A percentile compares a stretch with the other conserved stretches of the same genome.
Conservation (phyloP, 177 flowering plant species). For the Tripterygium wilfordii region DNA sequence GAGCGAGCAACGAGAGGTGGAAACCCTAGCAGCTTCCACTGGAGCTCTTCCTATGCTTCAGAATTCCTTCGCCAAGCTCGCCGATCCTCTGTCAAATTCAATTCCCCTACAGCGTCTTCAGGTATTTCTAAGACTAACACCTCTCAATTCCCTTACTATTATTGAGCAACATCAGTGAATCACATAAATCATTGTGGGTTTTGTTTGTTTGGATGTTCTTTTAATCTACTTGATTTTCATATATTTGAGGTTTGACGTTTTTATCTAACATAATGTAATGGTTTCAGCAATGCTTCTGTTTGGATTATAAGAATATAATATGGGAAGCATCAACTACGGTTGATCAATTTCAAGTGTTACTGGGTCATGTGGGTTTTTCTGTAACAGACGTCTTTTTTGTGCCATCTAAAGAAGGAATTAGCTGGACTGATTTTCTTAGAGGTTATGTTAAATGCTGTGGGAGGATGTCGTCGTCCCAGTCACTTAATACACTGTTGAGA, state of each 20-base stretch:
- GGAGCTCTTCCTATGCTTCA: slow-evolving; percentile 78
- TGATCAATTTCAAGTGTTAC: slow-evolving; percentile 35
- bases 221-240: not conserved
- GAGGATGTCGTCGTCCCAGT: slow-evolving; percentile 46
- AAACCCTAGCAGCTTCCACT: slow-evolving; percentile 59
- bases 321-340: slow-evolving; percentile 26
- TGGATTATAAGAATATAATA: slow-evolving; percentile 21
- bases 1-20: slow-evolving; percentile 50
- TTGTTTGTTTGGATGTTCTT: not conserved
- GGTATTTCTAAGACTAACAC: slow-evolving; percentile 24
- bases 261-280: not conserved
- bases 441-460: slow-evolving; percentile 78
- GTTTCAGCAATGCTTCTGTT: slow-evolving; percentile 64
- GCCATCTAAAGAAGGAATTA: slow-evolving; percentile 46
- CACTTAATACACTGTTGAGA: slow-evolving; percentile 44
- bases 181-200: not conserved
- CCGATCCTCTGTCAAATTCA: slow-evolving; percentile 48
- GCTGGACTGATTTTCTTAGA: slow-evolving; percentile 72
- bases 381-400: slow-evolving; percentile 58
- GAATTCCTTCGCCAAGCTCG: slow-evolving; percentile 53
- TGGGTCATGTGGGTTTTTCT: slow-evolving; percentile 54
- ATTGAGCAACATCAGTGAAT: no score
- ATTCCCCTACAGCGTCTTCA: slow-evolving; percentile 52
- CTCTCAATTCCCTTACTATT: no score
- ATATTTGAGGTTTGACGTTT: not conserved